phyloP scores from a whole-genome alignment of 208 protist species.

The Leptomonas pyrrhocoris region DNA sequence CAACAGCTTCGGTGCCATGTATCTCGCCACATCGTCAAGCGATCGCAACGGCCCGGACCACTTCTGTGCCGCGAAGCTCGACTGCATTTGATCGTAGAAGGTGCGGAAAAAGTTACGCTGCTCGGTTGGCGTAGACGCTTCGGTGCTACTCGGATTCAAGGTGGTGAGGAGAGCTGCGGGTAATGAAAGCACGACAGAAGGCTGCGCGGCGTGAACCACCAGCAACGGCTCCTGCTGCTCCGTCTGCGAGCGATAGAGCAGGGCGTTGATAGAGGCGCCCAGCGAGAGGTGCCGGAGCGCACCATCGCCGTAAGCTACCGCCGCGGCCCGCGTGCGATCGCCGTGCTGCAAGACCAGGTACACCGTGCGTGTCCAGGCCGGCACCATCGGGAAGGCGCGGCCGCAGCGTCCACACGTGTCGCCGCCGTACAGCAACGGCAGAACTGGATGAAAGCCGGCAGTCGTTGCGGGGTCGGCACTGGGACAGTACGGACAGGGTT shows the following conservation, averaged over 20 bases:
- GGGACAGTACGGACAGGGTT: slow-evolving; percentile 33
- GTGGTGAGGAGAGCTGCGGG: too few relatives aligned
- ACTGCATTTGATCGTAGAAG: slow-evolving; percentile 10
- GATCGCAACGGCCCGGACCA: slow-evolving; percentile 5
- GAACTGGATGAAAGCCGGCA: neutral
- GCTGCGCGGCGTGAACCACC: slow-evolving; percentile 51
- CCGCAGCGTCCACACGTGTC: slow-evolving; percentile 27
- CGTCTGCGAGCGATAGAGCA: slow-evolving; percentile 50
- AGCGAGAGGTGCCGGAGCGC: slow-evolving; percentile 38
- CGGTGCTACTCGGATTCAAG: neutral
- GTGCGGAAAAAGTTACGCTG: slow-evolving; percentile 2
- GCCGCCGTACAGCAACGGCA: slow-evolving; percentile 41
- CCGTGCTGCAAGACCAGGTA: slow-evolving; percentile 42
- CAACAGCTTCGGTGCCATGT: slow-evolving; percentile 52
- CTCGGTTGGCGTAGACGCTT: neutral
- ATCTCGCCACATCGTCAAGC: slow-evolving; percentile 34
- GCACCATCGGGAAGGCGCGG: slow-evolving; percentile 27
- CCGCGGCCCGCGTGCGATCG: slow-evolving; percentile 38
- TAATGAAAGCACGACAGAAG: too few relatives aligned
- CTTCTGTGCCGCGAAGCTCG: neutral
- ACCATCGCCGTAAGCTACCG: slow-evolving; percentile 58
- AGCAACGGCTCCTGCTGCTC: slow-evolving; percentile 43
- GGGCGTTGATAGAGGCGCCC: slow-evolving; percentile 33
- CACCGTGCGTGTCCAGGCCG: slow-evolving; percentile 31
- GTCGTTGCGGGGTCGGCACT: neutral